These are phyloP conservation scores for Mycosphaerella arachidis DNA, from an alignment of 2,329 filamentous ascomycete species.

Conservation along the genomic window DNA sequence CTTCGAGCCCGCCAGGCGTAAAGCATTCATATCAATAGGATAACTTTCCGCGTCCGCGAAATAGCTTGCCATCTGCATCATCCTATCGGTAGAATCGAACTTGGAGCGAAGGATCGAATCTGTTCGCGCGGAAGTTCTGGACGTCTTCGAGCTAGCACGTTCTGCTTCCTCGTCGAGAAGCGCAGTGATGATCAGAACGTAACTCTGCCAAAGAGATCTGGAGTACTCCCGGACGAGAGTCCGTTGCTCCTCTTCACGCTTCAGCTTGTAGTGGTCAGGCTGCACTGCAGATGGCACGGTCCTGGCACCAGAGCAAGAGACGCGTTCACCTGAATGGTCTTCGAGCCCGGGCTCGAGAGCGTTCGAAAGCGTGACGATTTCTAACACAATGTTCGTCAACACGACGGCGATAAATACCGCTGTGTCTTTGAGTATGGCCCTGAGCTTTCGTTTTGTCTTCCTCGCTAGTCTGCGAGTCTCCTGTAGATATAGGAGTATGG, in stretches of 20 bases:
- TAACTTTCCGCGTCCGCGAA: background rate
- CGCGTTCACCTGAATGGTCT: background rate
- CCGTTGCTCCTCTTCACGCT: background rate
- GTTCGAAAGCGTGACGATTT: background rate
- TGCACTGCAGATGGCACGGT: background rate
- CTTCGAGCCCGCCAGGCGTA: background rate
- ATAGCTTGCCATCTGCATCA: background rate
- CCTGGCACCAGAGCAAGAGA: background rate
- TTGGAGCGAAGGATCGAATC: background rate
- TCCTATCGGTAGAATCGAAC: background rate
- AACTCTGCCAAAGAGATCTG: background rate
- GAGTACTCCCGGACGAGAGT: background rate
- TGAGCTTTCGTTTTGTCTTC: background rate
- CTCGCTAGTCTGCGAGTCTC: background rate
- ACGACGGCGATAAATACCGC: background rate
- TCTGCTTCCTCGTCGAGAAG: background rate
- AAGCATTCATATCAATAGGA: background rate
- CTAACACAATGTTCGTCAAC: background rate
- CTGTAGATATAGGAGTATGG: background rate
- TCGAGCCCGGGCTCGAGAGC: background rate
- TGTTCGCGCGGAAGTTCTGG: background rate
- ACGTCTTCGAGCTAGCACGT: background rate
- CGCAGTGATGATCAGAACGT: background rate
- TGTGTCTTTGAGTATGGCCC: background rate
- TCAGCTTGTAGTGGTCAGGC: background rate